Base-by-base conservation (phyloP, 1,139 yeast species). In the Debaryomycetaceae sp. region DNA sequence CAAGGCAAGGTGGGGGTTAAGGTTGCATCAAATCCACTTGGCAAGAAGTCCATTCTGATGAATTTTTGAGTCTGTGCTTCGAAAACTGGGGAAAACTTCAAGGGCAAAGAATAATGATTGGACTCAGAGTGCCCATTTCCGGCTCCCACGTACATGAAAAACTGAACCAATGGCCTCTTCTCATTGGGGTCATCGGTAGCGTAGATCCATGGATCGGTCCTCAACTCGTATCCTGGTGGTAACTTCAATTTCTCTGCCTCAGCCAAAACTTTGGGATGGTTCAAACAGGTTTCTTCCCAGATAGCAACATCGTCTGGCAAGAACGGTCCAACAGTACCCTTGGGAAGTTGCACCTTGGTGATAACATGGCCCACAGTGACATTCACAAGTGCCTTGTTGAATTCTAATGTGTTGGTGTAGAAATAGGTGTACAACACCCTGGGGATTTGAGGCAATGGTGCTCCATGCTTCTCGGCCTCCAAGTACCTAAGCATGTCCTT, bases 131-230 rank as follows among this genome's bases (percentile, higher is more conserved):
- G 93, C 34, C 78, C 78, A 59, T 83, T 72, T 47, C 80, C 81
- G 49, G 82, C 81, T 59, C 81, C 81, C 50, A 89, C 78, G 66
- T 88, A 88, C 83, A 86, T 83, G 70, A 83, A 85, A 63, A 84
- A 81, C 70, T 86, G 93, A 55, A 84, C 69, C 68, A 83, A 72
- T 30, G 84, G 81, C 63, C 88, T 76, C 41, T 54, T 70, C 59
- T 81, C 86, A 48, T 77, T 74, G 41, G 75, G 66, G 54, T 78
- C 79, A 61, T 85, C 91, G 37, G 89, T 84, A 55, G 95, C 96
- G 62, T 87, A 87, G 75, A 87, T 87, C 96, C 96, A 88, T 43
- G 95, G 91, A 61, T 88, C 89, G 59, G 76, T 78, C 59, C 85
- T 80, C 42, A 87, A 81, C 41, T 77, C 60, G 57, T 76, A 73